Base-by-base conservation (phyloP, 768 basidiomycete species). In the Suillus brevipes region DNA sequence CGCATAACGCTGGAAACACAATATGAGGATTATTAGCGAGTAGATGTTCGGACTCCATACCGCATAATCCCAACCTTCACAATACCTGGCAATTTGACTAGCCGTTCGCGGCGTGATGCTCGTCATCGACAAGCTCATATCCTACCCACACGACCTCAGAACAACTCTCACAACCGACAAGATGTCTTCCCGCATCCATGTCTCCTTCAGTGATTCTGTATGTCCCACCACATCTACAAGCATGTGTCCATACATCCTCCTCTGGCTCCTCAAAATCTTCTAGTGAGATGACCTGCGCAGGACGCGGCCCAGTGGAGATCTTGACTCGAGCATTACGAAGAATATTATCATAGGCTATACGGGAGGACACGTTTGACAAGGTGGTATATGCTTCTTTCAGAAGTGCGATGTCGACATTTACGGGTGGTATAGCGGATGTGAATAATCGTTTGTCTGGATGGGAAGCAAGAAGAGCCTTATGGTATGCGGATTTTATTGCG, bases 111-210 rank as follows among this genome's bases (percentile, higher is more conserved):
- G 38, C n/a, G 16, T 36, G 60, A n/a, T 34, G 36, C 40, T 77
- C 79, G 8, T 69, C 76, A 49, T 81, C 79, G 23, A 73, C 78
- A 14, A 83, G 71, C 75, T 94, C 89, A 70, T 92, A 94, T 1
- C 93, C 92, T n/a, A 87, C 90, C 90, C 92, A 94, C 1, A 94
- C 79, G 10, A 85, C 86, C 75, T 94, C 93, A 18, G 93, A 95
- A 72, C 92, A 94, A 61, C 85, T 85, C 62, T 77, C 84, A 68
- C 93, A 95, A 2, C 83, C 87, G 12, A 92, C 78, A 7, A 94
- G 81, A 73, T 94, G 92, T 58, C 80, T 79, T n/a, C 86, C 93
- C 2, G 76, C 76, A 65, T 94, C 91, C 81, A 94, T 83, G 59
- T 89, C 83, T 2, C 69, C 75, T 61, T 82, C 81, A 0, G 79